Evolutionary conservation across 176 grass and related monocot species (phyloP).

Genomic region (Elaeis guineensis): DNA sequence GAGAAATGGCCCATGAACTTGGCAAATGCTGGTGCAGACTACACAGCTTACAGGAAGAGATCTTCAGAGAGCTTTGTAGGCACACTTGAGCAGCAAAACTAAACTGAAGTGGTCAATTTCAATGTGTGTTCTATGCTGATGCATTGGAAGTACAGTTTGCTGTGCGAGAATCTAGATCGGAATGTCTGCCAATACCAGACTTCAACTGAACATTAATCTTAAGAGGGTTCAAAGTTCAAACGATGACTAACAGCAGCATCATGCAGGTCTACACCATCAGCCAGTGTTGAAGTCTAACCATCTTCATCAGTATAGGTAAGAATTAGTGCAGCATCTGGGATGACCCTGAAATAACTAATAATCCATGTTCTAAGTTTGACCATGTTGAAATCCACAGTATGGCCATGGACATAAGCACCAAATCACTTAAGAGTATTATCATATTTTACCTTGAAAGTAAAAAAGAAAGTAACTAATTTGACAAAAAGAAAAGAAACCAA

Average conservation of each 20-base stretch:
- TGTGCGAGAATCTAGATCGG: background rate
- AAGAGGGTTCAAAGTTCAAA: background rate
- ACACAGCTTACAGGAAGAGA: slow-evolving; percentile 32
- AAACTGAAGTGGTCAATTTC: background rate
- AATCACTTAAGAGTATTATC: background rate
- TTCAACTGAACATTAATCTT: background rate
- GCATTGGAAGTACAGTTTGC: background rate
- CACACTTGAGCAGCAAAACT: slow-evolving; percentile 32
- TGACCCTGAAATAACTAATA: background rate
- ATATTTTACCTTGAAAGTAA: background rate
- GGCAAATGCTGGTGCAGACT: slow-evolving; percentile 2
- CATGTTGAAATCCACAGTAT: background rate
- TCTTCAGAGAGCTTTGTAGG: slow-evolving; percentile 48
- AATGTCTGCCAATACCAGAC: background rate
- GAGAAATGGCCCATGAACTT: slow-evolving; percentile 12
- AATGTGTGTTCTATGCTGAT: background rate
- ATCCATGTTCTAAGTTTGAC: background rate
- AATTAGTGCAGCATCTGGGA: background rate
- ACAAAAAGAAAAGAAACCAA: too few relatives aligned
- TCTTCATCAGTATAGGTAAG: background rate
- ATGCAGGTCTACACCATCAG: background rate
- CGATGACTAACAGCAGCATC: background rate
- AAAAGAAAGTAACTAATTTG: too few relatives aligned
- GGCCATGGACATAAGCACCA: background rate
- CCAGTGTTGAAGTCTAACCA: background rate